Evolutionary conservation across 2,329 filamentous ascomycete genomes (phyloP).

Genomic region (Zymoseptoria crescenta): DNA sequence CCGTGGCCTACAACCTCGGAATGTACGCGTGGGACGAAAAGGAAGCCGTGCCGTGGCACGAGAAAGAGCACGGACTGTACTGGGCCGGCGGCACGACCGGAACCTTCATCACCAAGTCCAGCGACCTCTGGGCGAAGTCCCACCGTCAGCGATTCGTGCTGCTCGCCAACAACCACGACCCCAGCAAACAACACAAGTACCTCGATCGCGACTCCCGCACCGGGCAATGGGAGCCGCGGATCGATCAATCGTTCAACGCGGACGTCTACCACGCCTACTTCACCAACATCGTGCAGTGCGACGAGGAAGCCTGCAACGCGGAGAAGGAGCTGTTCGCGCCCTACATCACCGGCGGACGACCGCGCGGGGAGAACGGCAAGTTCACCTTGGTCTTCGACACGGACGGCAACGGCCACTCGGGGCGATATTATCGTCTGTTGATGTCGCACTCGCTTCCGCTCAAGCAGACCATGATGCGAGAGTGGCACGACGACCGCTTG

Average conservation of each 20-base stretch:
- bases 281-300: conserved; percentile 42
- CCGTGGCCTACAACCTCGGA: conserved; percentile 40
- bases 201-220: background rate
- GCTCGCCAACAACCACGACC: conserved; percentile 80
- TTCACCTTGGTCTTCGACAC: conserved; percentile 7
- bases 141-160: conserved; percentile 70
- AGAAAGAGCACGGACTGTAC: conserved; percentile 46
- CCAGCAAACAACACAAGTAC: conserved; percentile 55
- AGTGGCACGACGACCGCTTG: conserved; percentile 53
- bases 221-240: background rate
- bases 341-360: background rate
- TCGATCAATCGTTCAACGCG: conserved; percentile 13
- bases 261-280: conserved; percentile 38
- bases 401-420: conserved; percentile 34
- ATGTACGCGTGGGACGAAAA: conserved; percentile 37
- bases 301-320: conserved; percentile 27
- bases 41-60: conserved; percentile 41
- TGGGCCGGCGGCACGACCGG: conserved; percentile 53
- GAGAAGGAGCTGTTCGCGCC: conserved; percentile 16
- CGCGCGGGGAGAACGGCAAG: conserved; percentile 3
- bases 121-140: conserved; percentile 34
- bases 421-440: conserved; percentile 46
- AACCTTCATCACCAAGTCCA: conserved; percentile 28
- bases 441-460: conserved; percentile 41
- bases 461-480: conserved; percentile 47